Conservation (phyloP, 1,284 basidiomycete genomes). For the Leccinum fallax region DNA sequence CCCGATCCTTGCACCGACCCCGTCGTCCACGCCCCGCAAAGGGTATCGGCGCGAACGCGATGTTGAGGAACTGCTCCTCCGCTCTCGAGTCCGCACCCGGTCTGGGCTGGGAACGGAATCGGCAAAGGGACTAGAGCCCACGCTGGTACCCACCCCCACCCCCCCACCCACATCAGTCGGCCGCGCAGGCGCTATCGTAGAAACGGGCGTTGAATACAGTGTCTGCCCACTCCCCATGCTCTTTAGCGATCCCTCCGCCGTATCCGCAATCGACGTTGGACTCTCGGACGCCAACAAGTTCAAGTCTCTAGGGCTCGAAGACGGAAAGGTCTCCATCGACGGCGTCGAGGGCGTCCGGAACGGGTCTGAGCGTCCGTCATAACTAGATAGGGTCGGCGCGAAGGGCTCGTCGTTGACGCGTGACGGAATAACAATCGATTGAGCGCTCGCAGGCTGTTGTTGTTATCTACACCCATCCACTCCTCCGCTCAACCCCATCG, state of each 20-base stretch:
- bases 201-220: constrained; percentile 22
- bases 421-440: constrained; percentile 28
- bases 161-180: neutral
- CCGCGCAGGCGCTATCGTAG: constrained; percentile 3
- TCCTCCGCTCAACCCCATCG: neutral
- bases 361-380: constrained; percentile 21
- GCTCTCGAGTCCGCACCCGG: neutral
- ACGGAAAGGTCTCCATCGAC: constrained; percentile 29
- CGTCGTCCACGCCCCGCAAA: constrained; percentile 27
- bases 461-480: neutral
- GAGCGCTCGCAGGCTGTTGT: constrained; percentile 6
- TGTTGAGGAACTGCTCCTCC: constrained; percentile 28
- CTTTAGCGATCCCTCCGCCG: constrained; percentile 7
- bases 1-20: neutral
- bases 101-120: neutral
- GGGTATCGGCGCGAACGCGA: constrained; percentile 34
- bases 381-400: constrained; percentile 30
- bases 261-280: neutral
- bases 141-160: neutral
- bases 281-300: constrained; percentile 12
- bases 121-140: neutral
- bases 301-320: constrained; percentile 13
- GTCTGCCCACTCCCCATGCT: constrained; percentile 23
- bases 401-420: constrained; percentile 35
- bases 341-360: constrained; percentile 35